These are phyloP conservation scores for Penicillium thymicola DNA, from an alignment of 2,329 filamentous ascomycete genomes.

Conservation along the genomic window DNA sequence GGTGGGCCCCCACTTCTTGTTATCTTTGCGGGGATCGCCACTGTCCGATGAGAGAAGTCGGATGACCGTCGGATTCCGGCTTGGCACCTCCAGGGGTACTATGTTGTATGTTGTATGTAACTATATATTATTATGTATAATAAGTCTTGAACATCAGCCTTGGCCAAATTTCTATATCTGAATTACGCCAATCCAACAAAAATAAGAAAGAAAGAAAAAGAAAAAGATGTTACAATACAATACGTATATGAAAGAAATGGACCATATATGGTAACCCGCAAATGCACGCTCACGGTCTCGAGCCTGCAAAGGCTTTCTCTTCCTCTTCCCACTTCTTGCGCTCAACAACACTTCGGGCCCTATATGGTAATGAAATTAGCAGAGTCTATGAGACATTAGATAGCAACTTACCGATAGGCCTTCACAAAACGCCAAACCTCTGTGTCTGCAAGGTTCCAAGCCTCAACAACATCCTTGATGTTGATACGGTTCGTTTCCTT, in stretches of 20 bases:
- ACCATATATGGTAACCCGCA: neutral
- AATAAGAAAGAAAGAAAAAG: neutral
- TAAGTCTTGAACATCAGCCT: neutral
- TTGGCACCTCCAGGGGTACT: neutral
- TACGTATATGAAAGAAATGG: constrained; percentile 12
- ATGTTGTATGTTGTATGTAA: too few species aligned
- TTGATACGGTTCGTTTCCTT: constrained; percentile 37
- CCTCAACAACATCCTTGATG: constrained; percentile 47
- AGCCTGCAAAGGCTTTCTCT: constrained; percentile 54
- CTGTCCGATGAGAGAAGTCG: constrained; percentile 26
- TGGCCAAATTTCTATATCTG: neutral
- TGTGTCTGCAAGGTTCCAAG: constrained; percentile 60
- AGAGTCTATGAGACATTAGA: constrained; percentile 2
- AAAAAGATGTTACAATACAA: constrained; percentile 8
- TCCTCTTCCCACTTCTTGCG: constrained; percentile 59
- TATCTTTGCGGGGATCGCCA: constrained; percentile 39
- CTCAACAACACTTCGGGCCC: constrained; percentile 56
- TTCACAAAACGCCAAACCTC: constrained; percentile 64
- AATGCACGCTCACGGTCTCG: constrained; percentile 24
- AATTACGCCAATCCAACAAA: constrained; percentile 14
- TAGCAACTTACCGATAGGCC: constrained; percentile 48
- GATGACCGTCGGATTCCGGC: constrained; percentile 1
- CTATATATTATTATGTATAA: neutral
- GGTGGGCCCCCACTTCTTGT: constrained; percentile 6
- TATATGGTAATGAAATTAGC: constrained; percentile 15